Base-by-base conservation (phyloP, 2,329 filamentous ascomycete species). In the Arthroderma sp. region DNA sequence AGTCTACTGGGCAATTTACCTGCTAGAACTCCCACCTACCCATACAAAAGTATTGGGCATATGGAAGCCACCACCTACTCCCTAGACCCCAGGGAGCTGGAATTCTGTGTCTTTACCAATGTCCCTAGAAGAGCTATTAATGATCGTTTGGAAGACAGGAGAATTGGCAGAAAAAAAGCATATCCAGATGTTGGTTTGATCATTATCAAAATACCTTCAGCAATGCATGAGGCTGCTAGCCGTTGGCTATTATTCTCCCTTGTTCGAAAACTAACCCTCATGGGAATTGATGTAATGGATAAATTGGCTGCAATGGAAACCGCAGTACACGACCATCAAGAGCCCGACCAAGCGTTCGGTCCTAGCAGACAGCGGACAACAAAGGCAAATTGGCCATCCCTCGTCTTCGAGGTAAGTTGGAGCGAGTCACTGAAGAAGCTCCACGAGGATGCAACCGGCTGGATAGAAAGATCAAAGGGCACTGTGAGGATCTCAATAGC, bases 351-450 rank as follows among this genome's bases (percentile, higher is more conserved):
- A 22, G 7, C 43, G 31, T 6, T 41, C 7, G 38, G 11, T 6
- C 43, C 43, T n/a, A 6, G 6, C 8, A 40, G 36, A 36, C 44
- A 42, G 7, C 44, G 38, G 10, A 2, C 39, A 4, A 39, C 27
- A 22, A 42, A 39, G 36, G 15, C 4, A n/a, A 29, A 42, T 36
- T 46, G 44, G 44, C 44, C 44, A 42, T 31, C 38, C 15, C n/a
- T 46, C 4, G 39, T 46, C 11, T 31, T 46, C 5, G 38, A 46
- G 29, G 29, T 28, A 8, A 39, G 44, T 4, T 7, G 22, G 27
- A 29, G 30, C 8, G 31, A 37, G 34, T 29, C 22, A 8, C 42
- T 10, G 11, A 15, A 10, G 11, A 10, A 11, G 22, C 42, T 43
- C 29, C 32, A 43, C 32, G 38, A 29, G 7, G 33, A 38, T 9